Base-by-base conservation (phyloP, 768 basidiomycete genomes). In the Rhodotorula paludigena region DNA sequence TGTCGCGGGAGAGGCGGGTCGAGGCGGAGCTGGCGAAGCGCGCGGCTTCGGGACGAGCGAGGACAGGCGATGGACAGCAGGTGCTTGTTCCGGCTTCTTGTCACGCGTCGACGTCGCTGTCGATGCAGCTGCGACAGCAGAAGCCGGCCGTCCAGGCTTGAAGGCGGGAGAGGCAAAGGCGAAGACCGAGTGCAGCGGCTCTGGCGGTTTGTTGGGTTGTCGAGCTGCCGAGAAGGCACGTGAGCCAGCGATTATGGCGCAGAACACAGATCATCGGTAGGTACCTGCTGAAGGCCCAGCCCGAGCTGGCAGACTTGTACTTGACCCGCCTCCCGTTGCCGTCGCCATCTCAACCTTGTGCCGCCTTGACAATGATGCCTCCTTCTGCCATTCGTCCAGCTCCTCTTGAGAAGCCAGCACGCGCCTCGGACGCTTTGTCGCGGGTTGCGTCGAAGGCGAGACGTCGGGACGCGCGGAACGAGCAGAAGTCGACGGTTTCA, bases 381-480 rank as follows among this genome's bases (percentile, higher is more conserved):
- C 32, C 7, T 35, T 33, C 32, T 38, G 30, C 49, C 58, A 60
- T 6, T 28, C 36, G 0, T 30, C 10, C 14, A 62, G 7, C 14
- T 62, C 60, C 3, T 62, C 52, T 12, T 32, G 8, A 1, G 41
- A 28, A 0, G 60, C 60, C 4, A 62, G 60, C 4, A 62, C 12
- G 32, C 67, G 44, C 62, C 56, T 53, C 52, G 57, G 10, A 15
- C 36, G 20, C 62, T 68, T 39, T 0, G 4, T 38, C 3, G 41
- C 35, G 16, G 42, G 52, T 5, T 32, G 25, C 3, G 3, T 11
- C 2, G 18, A 25, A 30, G 14, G 12, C 12, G 45, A 9, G 25
- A 12, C 25, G 35, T n/a, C 41, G 18, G 32, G 6, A 5, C 49
- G 47, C 28, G 25, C 47, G 39, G 48, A 15, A 32, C n/a, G n/a